These are phyloP conservation scores for Eimeria praecox DNA, from an alignment of 169 alveolate genomes.

Conservation along the genomic window DNA sequence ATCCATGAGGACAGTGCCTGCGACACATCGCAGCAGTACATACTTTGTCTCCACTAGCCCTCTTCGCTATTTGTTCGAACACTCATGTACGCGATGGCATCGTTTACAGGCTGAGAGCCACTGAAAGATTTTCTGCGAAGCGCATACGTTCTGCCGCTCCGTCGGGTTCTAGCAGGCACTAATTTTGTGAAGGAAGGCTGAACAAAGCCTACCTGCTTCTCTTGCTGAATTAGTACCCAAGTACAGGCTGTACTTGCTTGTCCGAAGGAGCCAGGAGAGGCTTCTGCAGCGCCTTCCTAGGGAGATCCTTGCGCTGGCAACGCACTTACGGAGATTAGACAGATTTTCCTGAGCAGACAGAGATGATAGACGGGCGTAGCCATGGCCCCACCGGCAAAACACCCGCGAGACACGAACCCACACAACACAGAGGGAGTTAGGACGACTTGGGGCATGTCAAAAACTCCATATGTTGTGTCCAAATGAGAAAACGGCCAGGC, in stretches of 20 bases:
- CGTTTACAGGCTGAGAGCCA: neutral
- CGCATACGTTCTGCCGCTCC: neutral
- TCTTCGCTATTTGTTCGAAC: neutral
- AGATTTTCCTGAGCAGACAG: conserved; percentile 43
- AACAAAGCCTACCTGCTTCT: conserved; percentile 40
- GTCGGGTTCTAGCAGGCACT: neutral
- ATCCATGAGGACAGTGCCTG: conserved; percentile 21
- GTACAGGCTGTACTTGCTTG: conserved; percentile 21
- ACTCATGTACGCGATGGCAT: neutral
- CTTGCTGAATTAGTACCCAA: conserved; percentile 33
- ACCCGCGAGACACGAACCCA: neutral
- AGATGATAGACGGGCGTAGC: neutral
- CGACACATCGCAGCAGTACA: neutral
- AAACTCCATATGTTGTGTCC: neutral
- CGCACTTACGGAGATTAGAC: conserved; percentile 57
- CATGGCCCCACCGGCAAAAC: neutral
- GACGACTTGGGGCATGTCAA: neutral
- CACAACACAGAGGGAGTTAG: neutral
- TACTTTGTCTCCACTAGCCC: neutral
- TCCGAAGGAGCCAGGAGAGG: conserved; percentile 12
- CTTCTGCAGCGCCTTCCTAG: conserved; percentile 72
- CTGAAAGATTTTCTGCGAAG: neutral
- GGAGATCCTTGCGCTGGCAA: conserved; percentile 58
- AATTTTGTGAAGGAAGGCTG: neutral
- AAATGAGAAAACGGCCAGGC: neutral